Base-by-base conservation (phyloP, 2,329 filamentous ascomycete species). In the Escovopsis weberi region DNA sequence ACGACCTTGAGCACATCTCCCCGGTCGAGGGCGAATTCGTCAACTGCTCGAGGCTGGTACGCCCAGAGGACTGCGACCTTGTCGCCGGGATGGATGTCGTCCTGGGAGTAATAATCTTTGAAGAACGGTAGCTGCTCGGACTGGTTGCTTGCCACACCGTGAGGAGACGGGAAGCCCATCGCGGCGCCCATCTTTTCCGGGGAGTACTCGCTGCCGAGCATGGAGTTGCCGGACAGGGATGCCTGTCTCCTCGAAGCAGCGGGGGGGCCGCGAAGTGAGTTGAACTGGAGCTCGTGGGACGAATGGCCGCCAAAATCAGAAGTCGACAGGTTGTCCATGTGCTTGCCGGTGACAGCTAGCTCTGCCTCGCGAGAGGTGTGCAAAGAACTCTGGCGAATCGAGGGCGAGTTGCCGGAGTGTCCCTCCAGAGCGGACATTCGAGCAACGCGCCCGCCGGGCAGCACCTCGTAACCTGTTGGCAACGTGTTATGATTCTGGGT, bases 1-100 rank as follows among this genome's bases (percentile, higher is more conserved):
- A 96, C 82, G 12, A 98, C 81, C 66, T 95, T 96, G 55, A 98
- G 74, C 88, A 98, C 95, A 58, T 98, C 91, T 42, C 91, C 91
- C 45, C 91, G 79, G 55, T 96, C 91, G 33, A 98, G 70, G 34
- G 85, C 72, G 56, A 96, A 96, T 58, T 98, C 91, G 55, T 98
- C 91, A 28, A 80, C 78, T 4, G 91, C 91, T 32, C 91, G 83
- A 32, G 91, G 89, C 53, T 94, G 86, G 61, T 98, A 98, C 2
- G 91, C 89, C 91, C 91, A 98, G 12, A 98, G 73, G 2, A 87
- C 85, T 12, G 91, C 77, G 36, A 98, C 89, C 45, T 82, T 82
- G 55, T 96, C 88, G 44, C 85, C 82, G 0, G 89, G 84, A 54
- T 89, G 85, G 45, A 98, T 94, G 53, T 96, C 88, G 54, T 96